Percentiles rank a stretch among this genome's conserved stretches.
Evolutionary conservation across 2,329 filamentous ascomycete genomes (phyloP).

Genomic region (Alternaria alternata): DNA sequence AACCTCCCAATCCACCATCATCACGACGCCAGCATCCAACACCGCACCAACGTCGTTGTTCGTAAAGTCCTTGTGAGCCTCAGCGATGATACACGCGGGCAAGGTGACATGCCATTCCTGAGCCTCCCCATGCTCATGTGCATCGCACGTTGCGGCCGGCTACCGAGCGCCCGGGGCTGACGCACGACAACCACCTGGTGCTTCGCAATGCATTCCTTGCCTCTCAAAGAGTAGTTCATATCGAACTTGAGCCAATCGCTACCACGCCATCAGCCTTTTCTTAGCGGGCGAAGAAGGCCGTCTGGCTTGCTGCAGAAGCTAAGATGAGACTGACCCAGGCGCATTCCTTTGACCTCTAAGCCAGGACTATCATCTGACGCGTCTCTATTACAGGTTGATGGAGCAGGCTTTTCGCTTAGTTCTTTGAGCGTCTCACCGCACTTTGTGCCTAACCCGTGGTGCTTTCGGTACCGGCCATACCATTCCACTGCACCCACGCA

Average conservation of each 20-base stretch:
- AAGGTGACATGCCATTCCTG: constrained; percentile 41
- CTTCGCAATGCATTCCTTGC: constrained; percentile 47
- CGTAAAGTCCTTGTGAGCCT: constrained; percentile 26
- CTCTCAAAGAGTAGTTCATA: constrained; percentile 32
- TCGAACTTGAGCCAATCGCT: constrained; percentile 27
- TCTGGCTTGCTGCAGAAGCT: constrained; percentile 39
- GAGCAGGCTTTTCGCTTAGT: constrained; percentile 36
- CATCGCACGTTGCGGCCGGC: constrained; percentile 47
- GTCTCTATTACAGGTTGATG: constrained; percentile 33
- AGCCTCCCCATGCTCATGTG: constrained; percentile 38
- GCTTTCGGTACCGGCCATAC: constrained; percentile 37
- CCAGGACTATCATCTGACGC: constrained; percentile 45
- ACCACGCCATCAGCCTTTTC: constrained; percentile 18
- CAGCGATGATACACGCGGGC: constrained; percentile 34
- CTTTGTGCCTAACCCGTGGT: constrained; percentile 26
- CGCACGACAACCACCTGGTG: constrained; percentile 30
- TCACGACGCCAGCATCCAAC: constrained; percentile 23
- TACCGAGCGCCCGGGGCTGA: constrained; percentile 39
- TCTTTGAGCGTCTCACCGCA: constrained; percentile 38
- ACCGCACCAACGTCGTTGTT: constrained; percentile 14
- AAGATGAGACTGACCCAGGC: constrained; percentile 36
- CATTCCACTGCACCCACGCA: constrained; percentile 40
- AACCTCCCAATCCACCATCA: constrained; percentile 28
- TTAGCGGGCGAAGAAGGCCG: constrained; percentile 19
- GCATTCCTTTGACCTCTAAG: constrained; percentile 28